A percentile compares a stretch with the other conserved stretches of the same genome.
Conservation (phyloP, 139 green algal species). For the Chlamydomonas sp. region DNA sequence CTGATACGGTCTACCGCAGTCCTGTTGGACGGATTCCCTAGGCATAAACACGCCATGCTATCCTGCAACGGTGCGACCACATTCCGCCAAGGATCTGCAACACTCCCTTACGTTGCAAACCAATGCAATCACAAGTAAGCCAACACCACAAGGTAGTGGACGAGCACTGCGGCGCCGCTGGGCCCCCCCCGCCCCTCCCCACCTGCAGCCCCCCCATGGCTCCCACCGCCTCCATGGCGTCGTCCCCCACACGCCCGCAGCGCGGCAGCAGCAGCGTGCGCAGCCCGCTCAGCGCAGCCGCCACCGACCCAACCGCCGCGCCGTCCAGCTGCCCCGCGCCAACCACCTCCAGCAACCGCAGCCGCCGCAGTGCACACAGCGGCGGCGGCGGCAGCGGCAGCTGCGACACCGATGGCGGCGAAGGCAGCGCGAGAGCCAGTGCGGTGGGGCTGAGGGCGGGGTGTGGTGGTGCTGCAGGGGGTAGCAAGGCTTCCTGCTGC, state of each 20-base stretch:
- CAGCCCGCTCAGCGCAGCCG: neutral
- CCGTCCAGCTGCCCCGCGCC: constrained; percentile 5
- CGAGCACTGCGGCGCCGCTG: too few relatives aligned
- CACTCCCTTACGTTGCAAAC: too few relatives aligned
- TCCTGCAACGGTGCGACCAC: too few relatives aligned
- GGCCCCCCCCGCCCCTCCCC: neutral
- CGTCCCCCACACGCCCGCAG: constrained; percentile 33
- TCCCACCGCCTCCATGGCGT: constrained; percentile 25
- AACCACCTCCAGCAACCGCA: constrained; percentile 20
- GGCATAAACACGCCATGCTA: too few relatives aligned
- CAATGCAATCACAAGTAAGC: too few relatives aligned
- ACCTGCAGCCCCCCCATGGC: constrained; percentile 31
- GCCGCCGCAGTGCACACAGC: neutral
- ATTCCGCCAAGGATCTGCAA: too few relatives aligned
- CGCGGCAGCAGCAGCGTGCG: constrained; percentile 46
- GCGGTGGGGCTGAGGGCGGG: too few relatives aligned
- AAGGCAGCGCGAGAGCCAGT: neutral
- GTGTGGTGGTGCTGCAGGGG: too few relatives aligned
- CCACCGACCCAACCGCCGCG: constrained; percentile 1
- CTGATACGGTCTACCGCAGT: too few relatives aligned
- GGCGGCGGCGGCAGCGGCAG: neutral
- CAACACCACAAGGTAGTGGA: too few relatives aligned
- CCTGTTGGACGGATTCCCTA: too few relatives aligned
- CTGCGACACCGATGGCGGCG: neutral
- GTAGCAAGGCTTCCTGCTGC: too few relatives aligned